A percentile compares a stretch with the other conserved stretches of the same genome.
Conservation (phyloP, 805 yeast species). For the Starmerella lactis-condensi region DNA sequence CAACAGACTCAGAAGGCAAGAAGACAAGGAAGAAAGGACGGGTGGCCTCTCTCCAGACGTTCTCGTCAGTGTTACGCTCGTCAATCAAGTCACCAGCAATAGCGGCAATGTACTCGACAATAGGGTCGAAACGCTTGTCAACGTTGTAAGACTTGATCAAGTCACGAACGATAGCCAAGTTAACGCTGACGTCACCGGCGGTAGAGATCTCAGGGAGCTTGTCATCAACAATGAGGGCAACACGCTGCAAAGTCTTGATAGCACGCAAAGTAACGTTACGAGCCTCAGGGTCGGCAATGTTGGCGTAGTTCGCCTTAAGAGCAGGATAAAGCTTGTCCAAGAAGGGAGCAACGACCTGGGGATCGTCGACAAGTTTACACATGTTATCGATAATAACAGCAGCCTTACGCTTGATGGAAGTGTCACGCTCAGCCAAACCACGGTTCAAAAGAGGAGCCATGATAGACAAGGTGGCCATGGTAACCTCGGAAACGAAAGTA, state of each 20-base stretch:
- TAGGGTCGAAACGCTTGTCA: constrained; percentile 60
- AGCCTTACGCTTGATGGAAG: constrained; percentile 98
- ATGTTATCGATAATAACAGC: constrained; percentile 99
- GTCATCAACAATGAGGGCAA: constrained; percentile 89
- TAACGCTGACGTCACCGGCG: constrained; percentile 91
- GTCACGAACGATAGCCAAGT: constrained; percentile 60
- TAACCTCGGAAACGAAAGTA: constrained; percentile 97
- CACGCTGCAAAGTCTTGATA: constrained; percentile 92
- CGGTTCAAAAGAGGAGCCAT: constrained; percentile 97
- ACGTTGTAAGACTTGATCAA: constrained; percentile 46
- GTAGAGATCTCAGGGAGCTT: constrained; percentile 90
- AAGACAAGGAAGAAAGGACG: constrained; percentile 91
- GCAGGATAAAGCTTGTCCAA: constrained; percentile 89
- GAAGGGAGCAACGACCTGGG: constrained; percentile 99
- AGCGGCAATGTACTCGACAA: constrained; percentile 71
- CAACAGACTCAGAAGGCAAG: constrained; percentile 83
- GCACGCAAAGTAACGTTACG: constrained; percentile 97
- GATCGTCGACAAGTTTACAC: constrained; percentile 99
- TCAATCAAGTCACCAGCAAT: constrained; percentile 98
- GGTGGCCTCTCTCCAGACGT: constrained; percentile 72
- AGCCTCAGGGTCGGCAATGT: constrained; percentile 99
- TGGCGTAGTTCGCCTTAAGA: constrained; percentile 78
- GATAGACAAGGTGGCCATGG: constrained; percentile 97
- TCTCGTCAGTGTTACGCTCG: constrained; percentile 88
- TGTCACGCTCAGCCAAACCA: constrained; percentile 99